These are phyloP conservation scores for Leishmania martiniquensis DNA, from an alignment of 208 protist genomes.

Conservation along the genomic window DNA sequence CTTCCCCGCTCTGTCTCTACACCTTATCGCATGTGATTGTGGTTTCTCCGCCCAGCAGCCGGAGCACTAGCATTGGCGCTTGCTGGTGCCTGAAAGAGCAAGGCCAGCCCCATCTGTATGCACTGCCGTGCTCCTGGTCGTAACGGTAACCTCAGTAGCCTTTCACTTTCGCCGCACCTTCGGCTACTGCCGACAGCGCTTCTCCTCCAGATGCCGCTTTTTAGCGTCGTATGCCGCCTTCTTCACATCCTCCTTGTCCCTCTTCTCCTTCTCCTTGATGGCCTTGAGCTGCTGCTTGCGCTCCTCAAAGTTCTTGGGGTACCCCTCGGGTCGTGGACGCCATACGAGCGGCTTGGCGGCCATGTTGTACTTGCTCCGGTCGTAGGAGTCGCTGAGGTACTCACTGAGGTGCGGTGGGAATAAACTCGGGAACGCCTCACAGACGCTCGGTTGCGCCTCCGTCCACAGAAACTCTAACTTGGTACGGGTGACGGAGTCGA, in stretches of 20 bases:
- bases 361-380: slow-evolving; percentile 64
- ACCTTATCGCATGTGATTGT: background rate
- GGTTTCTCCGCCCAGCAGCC: background rate
- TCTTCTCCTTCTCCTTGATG: slow-evolving; percentile 41
- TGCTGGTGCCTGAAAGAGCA: background rate
- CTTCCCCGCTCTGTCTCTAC: background rate
- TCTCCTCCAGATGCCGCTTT: slow-evolving; percentile 18
- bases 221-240: slow-evolving; percentile 29
- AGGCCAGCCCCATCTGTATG: too few relatives aligned
- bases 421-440: slow-evolving; percentile 64
- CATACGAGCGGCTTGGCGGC: slow-evolving; percentile 55
- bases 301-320: slow-evolving; percentile 43
- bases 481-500: slow-evolving; percentile 77
- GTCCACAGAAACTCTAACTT: slow-evolving; percentile 86
- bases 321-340: slow-evolving; percentile 48
- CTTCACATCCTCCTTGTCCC: slow-evolving; percentile 26
- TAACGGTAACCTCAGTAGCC: background rate
- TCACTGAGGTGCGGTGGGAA: slow-evolving; percentile 56
- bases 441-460: slow-evolving; percentile 57
- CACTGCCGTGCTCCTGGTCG: background rate
- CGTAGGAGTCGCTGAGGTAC: slow-evolving; percentile 76
- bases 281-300: slow-evolving; percentile 41
- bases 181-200: slow-evolving; percentile 9
- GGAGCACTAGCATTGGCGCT: background rate
- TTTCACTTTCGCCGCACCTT: slow-evolving; percentile 9